phyloP scores from a whole-genome alignment of 768 basidiomycete genomes.

The Amanita pallidorosea region DNA sequence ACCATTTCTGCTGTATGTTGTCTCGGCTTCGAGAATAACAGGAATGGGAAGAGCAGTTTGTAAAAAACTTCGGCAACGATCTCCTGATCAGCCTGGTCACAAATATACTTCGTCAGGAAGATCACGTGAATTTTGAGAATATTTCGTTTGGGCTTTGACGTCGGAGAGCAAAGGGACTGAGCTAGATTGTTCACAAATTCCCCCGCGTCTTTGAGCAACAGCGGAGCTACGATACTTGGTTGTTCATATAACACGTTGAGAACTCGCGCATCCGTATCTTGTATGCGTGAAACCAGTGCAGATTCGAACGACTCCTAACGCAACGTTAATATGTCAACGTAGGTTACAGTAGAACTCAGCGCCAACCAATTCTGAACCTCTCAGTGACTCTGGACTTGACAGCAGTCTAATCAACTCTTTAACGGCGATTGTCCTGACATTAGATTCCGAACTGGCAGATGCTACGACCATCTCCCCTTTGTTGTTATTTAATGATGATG shows the following conservation, averaged over 20 bases:
- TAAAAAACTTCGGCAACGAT: conserved; percentile 28
- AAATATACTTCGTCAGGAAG: conserved; percentile 45
- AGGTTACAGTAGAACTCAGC: neutral
- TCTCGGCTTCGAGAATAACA: conserved; percentile 65
- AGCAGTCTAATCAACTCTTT: conserved; percentile 35
- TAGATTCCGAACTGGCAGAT: conserved; percentile 51
- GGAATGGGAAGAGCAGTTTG: conserved; percentile 56
- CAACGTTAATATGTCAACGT: neutral
- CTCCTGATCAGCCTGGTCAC: conserved; percentile 7
- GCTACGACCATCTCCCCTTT: conserved; percentile 31
- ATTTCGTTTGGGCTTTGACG: conserved; percentile 37
- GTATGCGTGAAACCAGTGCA: conserved; percentile 57
- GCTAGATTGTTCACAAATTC: conserved; percentile 37
- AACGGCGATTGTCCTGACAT: conserved; percentile 49
- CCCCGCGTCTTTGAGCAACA: conserved; percentile 28
- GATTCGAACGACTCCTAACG: conserved; percentile 45
- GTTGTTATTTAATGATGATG: neutral
- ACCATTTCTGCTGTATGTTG: conserved; percentile 54
- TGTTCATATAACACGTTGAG: conserved; percentile 57
- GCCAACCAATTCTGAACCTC: conserved; percentile 33
- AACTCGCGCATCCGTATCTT: conserved; percentile 55
- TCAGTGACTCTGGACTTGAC: conserved; percentile 18
- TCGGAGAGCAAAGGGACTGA: conserved; percentile 20
- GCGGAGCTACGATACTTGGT: conserved; percentile 32
- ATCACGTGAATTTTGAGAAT: conserved; percentile 43